These are phyloP conservation scores for Hortiboletus flavorubellus DNA, from an alignment of 768 basidiomycete genomes.

Conservation along the genomic window DNA sequence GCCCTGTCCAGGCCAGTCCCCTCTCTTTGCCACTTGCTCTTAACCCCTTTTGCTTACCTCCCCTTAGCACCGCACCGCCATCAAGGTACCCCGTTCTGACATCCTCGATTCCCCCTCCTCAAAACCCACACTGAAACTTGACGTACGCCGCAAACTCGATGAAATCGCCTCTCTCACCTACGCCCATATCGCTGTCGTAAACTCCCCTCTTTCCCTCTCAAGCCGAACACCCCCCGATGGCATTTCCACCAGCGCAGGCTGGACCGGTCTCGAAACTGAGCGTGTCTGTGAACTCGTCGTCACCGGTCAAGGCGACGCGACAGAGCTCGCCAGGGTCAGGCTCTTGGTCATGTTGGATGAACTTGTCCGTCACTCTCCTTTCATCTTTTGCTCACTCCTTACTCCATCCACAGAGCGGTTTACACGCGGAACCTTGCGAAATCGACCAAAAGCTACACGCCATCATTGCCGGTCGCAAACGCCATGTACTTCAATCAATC, in stretches of 20 bases:
- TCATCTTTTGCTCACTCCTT: background rate
- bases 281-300: constrained; percentile 90
- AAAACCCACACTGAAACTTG: constrained; percentile 75
- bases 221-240: constrained; percentile 76
- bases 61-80: constrained; percentile 71
- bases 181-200: constrained; percentile 92
- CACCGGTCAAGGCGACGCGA: constrained; percentile 83
- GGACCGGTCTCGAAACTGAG: constrained; percentile 92
- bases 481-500: constrained; percentile 81
- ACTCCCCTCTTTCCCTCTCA: constrained; percentile 71
- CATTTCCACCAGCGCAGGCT: constrained; percentile 72
- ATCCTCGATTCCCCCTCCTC: constrained; percentile 83
- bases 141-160: constrained; percentile 83
- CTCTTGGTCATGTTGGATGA: constrained; percentile 94
- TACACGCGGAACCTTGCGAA: constrained; percentile 88
- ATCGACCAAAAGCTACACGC: constrained; percentile 94
- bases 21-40: background rate
- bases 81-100: constrained; percentile 90
- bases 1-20: constrained; percentile 70
- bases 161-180: constrained; percentile 91
- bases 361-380: constrained; percentile 55
- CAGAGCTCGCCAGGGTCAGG: constrained; percentile 87
- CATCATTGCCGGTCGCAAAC: constrained; percentile 88
- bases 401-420: constrained; percentile 59
- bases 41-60: constrained; percentile 16